phyloP scores from a whole-genome alignment of 345 rosid genomes.

The Mangifera indica region DNA sequence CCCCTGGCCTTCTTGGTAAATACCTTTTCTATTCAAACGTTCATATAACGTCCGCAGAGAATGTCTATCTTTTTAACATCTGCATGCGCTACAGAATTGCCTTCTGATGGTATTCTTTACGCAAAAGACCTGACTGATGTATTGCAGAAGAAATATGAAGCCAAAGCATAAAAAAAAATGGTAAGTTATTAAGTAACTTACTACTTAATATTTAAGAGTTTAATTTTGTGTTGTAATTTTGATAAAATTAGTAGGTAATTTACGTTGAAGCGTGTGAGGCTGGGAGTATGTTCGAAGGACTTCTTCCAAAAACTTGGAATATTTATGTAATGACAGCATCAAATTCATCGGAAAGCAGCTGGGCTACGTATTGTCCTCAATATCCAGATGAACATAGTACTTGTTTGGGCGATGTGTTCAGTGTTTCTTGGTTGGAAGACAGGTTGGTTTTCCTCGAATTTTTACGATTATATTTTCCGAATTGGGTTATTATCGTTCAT shows the following conservation, averaged over 20 bases:
- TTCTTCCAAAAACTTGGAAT: constrained; percentile 37
- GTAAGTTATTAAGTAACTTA: constrained; percentile 19
- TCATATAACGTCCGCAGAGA: too few relatives aligned
- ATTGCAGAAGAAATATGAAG: constrained; percentile 44
- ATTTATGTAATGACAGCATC: constrained; percentile 65
- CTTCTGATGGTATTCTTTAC: constrained; percentile 21
- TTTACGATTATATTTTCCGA: neutral
- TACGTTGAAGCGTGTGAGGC: constrained; percentile 71
- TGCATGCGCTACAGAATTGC: constrained; percentile 39
- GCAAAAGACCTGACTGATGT: constrained; percentile 48
- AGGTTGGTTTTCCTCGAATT: constrained; percentile 31
- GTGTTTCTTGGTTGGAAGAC: constrained; percentile 84
- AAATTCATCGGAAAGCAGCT: constrained; percentile 54
- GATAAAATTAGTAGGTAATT: constrained; percentile 35
- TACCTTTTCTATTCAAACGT: too few relatives aligned
- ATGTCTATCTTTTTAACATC: neutral
- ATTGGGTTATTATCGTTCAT: too few relatives aligned
- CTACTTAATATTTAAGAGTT: neutral
- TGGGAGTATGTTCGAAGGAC: constrained; percentile 66
- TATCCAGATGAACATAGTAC: constrained; percentile 20
- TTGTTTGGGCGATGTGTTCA: constrained; percentile 71
- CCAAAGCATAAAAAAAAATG: constrained; percentile 46
- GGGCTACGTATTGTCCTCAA: constrained; percentile 45
- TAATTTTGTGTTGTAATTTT: neutral
- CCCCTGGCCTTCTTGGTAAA: constrained; percentile 38